Evolutionary conservation across 257 asterid genomes (phyloP).

Genomic region (Gardenia jasminoides): DNA sequence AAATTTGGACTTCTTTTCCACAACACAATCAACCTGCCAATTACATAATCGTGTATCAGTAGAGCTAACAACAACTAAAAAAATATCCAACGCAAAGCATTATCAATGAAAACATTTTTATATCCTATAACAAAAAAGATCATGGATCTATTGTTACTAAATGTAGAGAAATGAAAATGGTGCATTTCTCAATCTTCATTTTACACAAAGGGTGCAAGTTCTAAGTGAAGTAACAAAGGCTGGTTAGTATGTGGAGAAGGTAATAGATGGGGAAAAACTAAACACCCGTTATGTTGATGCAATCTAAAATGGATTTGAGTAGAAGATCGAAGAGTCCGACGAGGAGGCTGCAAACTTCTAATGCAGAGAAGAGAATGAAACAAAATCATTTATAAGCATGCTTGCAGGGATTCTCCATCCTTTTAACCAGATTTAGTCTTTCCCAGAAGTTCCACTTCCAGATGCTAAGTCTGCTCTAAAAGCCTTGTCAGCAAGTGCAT

Average conservation of each 20-base stretch:
- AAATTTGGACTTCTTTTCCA: slow-evolving; percentile 70
- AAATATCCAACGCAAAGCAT: no score
- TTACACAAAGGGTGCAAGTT: no score
- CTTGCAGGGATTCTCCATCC: slow-evolving; percentile 92
- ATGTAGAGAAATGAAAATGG: no score
- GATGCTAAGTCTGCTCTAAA: slow-evolving; percentile 47
- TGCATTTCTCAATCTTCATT: no score
- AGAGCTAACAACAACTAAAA: no score
- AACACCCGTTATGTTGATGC: not conserved
- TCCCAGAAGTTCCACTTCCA: slow-evolving; percentile 40
- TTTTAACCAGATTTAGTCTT: slow-evolving; percentile 66
- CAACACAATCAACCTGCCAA: slow-evolving; percentile 59
- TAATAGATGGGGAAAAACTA: no score
- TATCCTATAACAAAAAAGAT: no score
- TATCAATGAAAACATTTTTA: no score
- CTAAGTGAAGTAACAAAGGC: no score
- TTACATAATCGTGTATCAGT: no score
- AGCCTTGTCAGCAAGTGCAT: slow-evolving; percentile 56
- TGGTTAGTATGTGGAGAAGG: no score
- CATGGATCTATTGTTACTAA: no score
- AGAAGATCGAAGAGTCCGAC: not conserved
- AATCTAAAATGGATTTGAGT: not conserved
- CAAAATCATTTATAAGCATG: slow-evolving; percentile 13
- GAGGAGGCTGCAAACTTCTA: not conserved
- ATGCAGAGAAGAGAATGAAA: not conserved